A percentile compares a stretch with the other conserved stretches of the same genome.
phyloP scores from a whole-genome alignment of 441 rosid genomes.

The Populus hybrid region DNA sequence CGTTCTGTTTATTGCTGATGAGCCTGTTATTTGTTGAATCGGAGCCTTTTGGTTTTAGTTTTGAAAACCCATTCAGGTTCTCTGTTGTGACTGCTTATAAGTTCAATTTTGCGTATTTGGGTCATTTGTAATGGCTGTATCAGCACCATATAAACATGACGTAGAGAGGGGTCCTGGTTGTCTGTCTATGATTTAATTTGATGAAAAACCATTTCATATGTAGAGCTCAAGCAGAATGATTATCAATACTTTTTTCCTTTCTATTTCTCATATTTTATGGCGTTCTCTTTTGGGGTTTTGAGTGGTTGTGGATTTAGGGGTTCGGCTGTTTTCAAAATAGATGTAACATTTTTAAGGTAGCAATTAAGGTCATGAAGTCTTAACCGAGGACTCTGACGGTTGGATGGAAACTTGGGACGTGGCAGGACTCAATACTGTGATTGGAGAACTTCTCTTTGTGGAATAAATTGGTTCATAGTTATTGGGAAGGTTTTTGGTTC shows the following conservation, averaged over 20 bases:
- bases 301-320: background rate
- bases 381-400: background rate
- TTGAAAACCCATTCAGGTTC: background rate
- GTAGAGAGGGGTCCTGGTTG: background rate
- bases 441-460: too few species aligned
- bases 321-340: background rate
- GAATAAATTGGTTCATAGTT: too few species aligned
- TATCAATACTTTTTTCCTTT: background rate
- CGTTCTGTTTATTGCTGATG: background rate
- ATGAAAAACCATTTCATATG: background rate
- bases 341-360: background rate
- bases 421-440: background rate
- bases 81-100: background rate
- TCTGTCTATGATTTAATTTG: background rate
- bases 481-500: background rate
- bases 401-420: background rate
- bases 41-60: background rate
- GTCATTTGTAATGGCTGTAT: background rate
- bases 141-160: background rate
- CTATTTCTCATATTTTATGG: background rate
- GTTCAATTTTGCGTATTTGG: background rate
- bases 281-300: background rate
- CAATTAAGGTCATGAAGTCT: background rate
- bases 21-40: background rate
- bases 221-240: background rate